Evolutionary conservation across 495 filamentous ascomycete species (phyloP).

Genomic region (Podospora bellae-mahoneyi): DNA sequence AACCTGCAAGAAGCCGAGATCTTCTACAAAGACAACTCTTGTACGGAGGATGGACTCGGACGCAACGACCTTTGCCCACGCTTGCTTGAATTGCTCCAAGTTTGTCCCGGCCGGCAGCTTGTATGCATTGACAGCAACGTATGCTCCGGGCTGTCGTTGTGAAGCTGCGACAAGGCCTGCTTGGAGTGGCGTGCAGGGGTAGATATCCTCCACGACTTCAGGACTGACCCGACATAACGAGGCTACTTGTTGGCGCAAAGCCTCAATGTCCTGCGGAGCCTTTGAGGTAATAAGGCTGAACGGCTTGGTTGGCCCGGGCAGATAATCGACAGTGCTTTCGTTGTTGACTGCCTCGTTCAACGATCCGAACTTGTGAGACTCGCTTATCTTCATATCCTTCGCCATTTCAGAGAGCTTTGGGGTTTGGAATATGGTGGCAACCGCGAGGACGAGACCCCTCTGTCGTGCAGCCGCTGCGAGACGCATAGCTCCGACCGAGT

Average conservation of each 20-base stretch:
- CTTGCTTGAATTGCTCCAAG: conserved; percentile 47
- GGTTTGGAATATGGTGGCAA: conserved; percentile 49
- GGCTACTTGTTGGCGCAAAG: conserved; percentile 16
- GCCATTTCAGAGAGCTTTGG: conserved; percentile 49
- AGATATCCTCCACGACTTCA: conserved; percentile 47
- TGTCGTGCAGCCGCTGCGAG: conserved; percentile 55
- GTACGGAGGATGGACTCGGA: conserved; percentile 52
- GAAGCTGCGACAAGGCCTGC: conserved; percentile 52
- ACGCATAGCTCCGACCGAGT: conserved; percentile 68
- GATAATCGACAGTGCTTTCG: background rate
- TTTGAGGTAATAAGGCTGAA: conserved; percentile 19
- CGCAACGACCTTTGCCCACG: conserved; percentile 53
- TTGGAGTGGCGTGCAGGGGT: conserved; percentile 63
- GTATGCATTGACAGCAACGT: conserved; percentile 51
- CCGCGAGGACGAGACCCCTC: conserved; percentile 50
- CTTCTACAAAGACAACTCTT: conserved; percentile 23
- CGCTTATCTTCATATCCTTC: conserved; percentile 10
- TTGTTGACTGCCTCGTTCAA: background rate
- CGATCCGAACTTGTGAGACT: background rate
- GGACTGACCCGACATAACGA: conserved; percentile 25
- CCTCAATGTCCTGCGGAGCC: background rate
- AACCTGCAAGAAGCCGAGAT: conserved; percentile 23
- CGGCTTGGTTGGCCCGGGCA: conserved; percentile 14
- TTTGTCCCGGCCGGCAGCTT: conserved; percentile 44
- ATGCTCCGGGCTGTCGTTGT: conserved; percentile 49